Base-by-base conservation (phyloP, 768 basidiomycete species). In the Mycena albidolilacea region DNA sequence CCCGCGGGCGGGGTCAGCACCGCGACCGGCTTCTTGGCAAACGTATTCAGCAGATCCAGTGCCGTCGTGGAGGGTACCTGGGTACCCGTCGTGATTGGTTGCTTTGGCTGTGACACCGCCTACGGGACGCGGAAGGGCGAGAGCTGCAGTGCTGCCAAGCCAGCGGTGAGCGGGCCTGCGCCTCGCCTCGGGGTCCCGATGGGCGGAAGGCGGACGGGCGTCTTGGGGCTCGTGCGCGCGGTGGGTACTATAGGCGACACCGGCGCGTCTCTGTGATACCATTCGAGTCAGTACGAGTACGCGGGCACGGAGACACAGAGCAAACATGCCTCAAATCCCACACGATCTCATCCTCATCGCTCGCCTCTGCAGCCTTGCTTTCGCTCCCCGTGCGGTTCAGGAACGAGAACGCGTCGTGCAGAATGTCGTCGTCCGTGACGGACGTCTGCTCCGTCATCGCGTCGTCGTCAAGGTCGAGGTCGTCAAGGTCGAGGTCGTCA, bases 401-500 rank as follows among this genome's bases (percentile, higher is more conserved):
- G 62, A 80, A 82, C 37, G 88, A 82, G 78, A 95, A 92, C 6
- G 90, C 93, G 12, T 91, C 89, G 11, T 86, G 88, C 39, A 98
- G 89, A 0, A 93, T 90, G 77, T 97, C 97, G 73, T 96, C 95
- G 58, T 96, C 95, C 1, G 93, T 94, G 50, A 87, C 88, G 9
- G 90, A 93, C 37, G 91, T 91, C 60, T 89, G 86, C n/a, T 92
- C 95, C 55, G 89, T 90, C 75, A 88, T 88, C 63, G 89, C 88
- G 19, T 93, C 94, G 23, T 92, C 91, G 3, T 30, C 30, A 30
- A 30, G 30, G 19, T 85, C 87, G 7, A 64, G 70, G 68, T 83
- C 80, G 61, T 58, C 48, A 48, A 30, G 30, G 19, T 85, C 87
- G 7, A 64, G 70, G 68, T 83, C 80, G 61, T 58, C 48, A 48